Percentiles rank a stretch among this genome's conserved stretches.
Conservation (phyloP, 164 flowering plant genomes). For the Macadamia tetraphylla region DNA sequence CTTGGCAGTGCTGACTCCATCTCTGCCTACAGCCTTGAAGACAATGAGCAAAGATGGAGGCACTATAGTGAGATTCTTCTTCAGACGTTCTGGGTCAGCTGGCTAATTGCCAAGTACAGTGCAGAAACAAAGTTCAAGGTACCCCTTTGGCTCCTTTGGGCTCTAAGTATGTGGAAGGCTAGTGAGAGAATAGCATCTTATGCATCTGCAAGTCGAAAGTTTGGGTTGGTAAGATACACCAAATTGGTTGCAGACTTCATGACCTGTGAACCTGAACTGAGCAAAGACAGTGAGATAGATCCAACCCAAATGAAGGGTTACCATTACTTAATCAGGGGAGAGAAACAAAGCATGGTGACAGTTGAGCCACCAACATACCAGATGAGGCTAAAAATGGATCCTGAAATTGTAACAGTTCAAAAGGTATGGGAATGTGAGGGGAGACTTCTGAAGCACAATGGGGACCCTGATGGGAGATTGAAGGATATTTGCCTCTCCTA, state of each 20-base stretch:
- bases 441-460: not conserved
- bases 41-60: slow-evolving; percentile 3
- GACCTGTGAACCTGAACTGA: not conserved
- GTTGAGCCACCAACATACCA: not conserved
- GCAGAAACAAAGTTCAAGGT: not conserved
- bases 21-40: slow-evolving; percentile 8
- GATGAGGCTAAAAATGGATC: not conserved
- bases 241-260: slow-evolving; percentile 5
- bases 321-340: not conserved
- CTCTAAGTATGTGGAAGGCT: not conserved
- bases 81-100: not conserved
- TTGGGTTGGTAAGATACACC: not conserved
- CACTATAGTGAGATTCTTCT: too few relatives aligned
- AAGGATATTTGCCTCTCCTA: slow-evolving; percentile 10
- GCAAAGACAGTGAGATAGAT: not conserved
- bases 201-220: not conserved
- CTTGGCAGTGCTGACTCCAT: slow-evolving; percentile 1
- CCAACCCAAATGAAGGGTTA: slow-evolving; percentile 3
- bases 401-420: not conserved
- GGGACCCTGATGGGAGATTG: slow-evolving; percentile 3
- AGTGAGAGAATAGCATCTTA: not conserved
- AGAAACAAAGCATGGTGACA: not conserved
- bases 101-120: not conserved
- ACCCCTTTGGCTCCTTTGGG: not conserved
- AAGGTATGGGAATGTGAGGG: slow-evolving; percentile 7